A percentile compares a stretch with the other conserved stretches of the same genome.
phyloP scores from a whole-genome alignment of 805 yeast genomes.

The Sugiyamaella americana region DNA sequence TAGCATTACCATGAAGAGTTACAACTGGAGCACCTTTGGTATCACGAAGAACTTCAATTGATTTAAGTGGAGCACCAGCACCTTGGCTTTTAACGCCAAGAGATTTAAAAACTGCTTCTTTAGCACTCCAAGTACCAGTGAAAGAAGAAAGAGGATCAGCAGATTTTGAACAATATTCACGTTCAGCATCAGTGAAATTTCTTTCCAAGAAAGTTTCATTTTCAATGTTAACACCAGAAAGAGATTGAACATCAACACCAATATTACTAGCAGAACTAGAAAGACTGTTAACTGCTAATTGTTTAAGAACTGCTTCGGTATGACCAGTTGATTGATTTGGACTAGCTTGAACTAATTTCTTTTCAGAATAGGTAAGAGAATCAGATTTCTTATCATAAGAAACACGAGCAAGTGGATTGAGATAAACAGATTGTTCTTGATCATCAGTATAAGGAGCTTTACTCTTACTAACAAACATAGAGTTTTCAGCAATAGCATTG shows the following conservation, averaged over 20 bases:
- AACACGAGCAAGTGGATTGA: conserved; percentile 91
- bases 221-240: conserved; percentile 72
- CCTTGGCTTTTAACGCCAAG: conserved; percentile 85
- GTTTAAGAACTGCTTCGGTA: conserved; percentile 58
- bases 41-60: conserved; percentile 75
- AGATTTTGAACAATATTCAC: conserved; percentile 66
- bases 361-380: conserved; percentile 29
- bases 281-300: conserved; percentile 44
- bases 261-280: conserved; percentile 56
- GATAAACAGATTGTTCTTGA: conserved; percentile 82
- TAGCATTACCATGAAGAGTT: conserved; percentile 67
- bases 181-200: conserved; percentile 81
- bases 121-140: conserved; percentile 99
- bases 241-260: conserved; percentile 95
- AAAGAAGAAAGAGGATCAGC: conserved; percentile 81
- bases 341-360: conserved; percentile 34
- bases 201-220: conserved; percentile 88
- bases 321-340: conserved; percentile 39
- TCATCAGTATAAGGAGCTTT: conserved; percentile 89
- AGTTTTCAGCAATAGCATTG: conserved; percentile 84
- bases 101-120: conserved; percentile 97
- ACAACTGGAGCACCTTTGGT: conserved; percentile 79
- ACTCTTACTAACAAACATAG: conserved; percentile 88
- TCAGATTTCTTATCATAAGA: conserved; percentile 36
- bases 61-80: conserved; percentile 89